Evolutionary conservation across 139 green algal genomes (phyloP).

Genomic region (Monoraphidium neglectum): DNA sequence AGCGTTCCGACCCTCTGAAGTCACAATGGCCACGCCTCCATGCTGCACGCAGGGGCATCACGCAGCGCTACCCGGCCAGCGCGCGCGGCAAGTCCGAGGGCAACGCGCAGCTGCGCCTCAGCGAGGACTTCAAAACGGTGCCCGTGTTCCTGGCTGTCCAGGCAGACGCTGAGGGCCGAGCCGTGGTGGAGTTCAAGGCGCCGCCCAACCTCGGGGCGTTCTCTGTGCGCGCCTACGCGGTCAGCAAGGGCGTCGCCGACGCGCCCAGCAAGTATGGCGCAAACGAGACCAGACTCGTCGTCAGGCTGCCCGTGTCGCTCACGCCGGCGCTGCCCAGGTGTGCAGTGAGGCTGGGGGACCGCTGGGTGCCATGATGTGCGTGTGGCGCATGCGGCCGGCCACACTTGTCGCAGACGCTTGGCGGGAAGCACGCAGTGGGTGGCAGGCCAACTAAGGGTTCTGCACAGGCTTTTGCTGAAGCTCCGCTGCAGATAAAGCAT

Average conservation of each 20-base stretch:
- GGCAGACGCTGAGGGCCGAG: constrained; percentile 3
- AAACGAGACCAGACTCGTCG: constrained; percentile 43
- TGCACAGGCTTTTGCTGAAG: too few species aligned
- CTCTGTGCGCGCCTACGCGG: constrained; percentile 32
- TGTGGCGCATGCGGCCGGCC: too few species aligned
- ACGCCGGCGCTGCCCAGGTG: constrained; percentile 53
- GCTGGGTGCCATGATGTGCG: too few species aligned
- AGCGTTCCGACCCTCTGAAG: too few species aligned
- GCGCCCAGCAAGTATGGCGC: constrained; percentile 40
- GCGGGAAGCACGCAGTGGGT: too few species aligned
- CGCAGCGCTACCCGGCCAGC: constrained; percentile 19
- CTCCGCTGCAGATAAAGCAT: too few species aligned
- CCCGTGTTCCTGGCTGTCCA: constrained; percentile 11
- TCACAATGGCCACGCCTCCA: too few species aligned
- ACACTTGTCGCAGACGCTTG: too few species aligned
- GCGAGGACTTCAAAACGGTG: constrained; percentile 3
- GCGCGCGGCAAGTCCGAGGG: neutral
- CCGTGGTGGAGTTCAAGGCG: constrained; percentile 16
- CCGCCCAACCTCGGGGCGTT: constrained; percentile 53
- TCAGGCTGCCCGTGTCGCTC: constrained; percentile 57
- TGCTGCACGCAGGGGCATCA: neutral
- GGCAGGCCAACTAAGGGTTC: too few species aligned
- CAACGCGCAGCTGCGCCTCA: constrained; percentile 4
- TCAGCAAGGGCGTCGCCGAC: neutral
- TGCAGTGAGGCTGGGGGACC: too few species aligned